Evolutionary conservation across 805 yeast species (phyloP), one percentile per base, ranked within the genome.

Genomic region (Schwanniomyces polymorphus): DNA sequence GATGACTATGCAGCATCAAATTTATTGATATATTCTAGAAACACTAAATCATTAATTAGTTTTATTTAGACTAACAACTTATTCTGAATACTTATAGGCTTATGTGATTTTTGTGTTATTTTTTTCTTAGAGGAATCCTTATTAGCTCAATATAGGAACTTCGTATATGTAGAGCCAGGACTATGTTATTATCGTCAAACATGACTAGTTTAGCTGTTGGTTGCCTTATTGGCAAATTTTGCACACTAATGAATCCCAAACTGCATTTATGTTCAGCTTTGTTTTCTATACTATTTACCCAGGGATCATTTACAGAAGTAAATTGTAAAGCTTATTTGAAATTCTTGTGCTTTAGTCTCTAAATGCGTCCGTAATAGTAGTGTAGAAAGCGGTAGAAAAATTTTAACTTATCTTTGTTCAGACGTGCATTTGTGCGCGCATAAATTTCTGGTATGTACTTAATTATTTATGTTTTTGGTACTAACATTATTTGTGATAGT

Each of bases 111-210:
- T 12, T 50, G 54, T 27, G 33, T 46, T 27, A 43, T 46, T 6
- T 21, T 48, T 21, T 45, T 2, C 45, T 55, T n/a, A 41, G 56
- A 16, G 59, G 61, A 14, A 55, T 62, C 27, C 58, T 61, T 8
- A 38, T 60, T 5, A 66, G 67, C 1, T 61, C 64, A 66, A 60
- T 41, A 57, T 61, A 26, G 65, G 62, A 7, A 56, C 63, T 8
- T 52, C 54, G n/a, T n/a, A n/a, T n/a, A n/a, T n/a, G n/a, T n/a
- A n/a, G n/a, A n/a, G n/a, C n/a, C n/a, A n/a, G n/a, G n/a, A n/a
- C 23, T 5, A 43, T 33, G 27, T 44, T 21, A 21, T 21, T 21
- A 21, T 21, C 5, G 5, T 21, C 23, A 2, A 41, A 57, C 7
- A 50, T 61, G 1, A 58, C 66, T 12, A 41, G 55, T 29, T 64